These are phyloP conservation scores for Colletotrichum liriopes DNA, from an alignment of 2,329 filamentous ascomycete species.

Conservation along the genomic window DNA sequence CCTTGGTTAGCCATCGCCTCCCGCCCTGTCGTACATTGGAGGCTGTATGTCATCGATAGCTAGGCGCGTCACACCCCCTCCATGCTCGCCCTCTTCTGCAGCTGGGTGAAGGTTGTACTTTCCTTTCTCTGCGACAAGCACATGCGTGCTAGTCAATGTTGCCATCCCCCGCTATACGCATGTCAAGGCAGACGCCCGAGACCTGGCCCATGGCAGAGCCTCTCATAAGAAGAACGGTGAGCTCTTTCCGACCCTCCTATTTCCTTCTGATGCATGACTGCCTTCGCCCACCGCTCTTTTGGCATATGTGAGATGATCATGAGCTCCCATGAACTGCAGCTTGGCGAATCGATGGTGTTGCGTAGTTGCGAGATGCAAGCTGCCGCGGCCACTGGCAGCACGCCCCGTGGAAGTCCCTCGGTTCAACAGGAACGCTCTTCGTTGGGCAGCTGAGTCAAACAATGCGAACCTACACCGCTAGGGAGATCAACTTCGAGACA, in stretches of 20 bases:
- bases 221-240: constrained; percentile 38
- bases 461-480: constrained; percentile 37
- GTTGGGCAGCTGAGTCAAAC: constrained; percentile 36
- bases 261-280: constrained; percentile 14
- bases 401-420: constrained; percentile 35
- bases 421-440: constrained; percentile 41
- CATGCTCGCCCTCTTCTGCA: constrained; percentile 28
- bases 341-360: constrained; percentile 34
- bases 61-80: constrained; percentile 27
- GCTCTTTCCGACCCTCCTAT: constrained; percentile 28
- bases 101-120: constrained; percentile 36
- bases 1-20: constrained; percentile 19
- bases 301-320: constrained; percentile 37
- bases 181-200: constrained; percentile 26
- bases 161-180: constrained; percentile 34
- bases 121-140: constrained; percentile 38
- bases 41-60: constrained; percentile 19
- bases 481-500: constrained; percentile 35
- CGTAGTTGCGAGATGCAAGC: constrained; percentile 4
- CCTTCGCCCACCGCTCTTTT: constrained; percentile 42
- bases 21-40: constrained; percentile 19
- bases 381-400: constrained; percentile 29
- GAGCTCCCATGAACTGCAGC: constrained; percentile 34
- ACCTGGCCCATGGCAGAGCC: constrained; percentile 33
- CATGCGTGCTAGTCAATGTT: constrained; percentile 28